Percentiles rank a stretch among this genome's conserved stretches.
These are phyloP conservation scores for Apophysomyces sp. DNA, from an alignment of 371 early-diverging fungal species.

Conservation along the genomic window DNA sequence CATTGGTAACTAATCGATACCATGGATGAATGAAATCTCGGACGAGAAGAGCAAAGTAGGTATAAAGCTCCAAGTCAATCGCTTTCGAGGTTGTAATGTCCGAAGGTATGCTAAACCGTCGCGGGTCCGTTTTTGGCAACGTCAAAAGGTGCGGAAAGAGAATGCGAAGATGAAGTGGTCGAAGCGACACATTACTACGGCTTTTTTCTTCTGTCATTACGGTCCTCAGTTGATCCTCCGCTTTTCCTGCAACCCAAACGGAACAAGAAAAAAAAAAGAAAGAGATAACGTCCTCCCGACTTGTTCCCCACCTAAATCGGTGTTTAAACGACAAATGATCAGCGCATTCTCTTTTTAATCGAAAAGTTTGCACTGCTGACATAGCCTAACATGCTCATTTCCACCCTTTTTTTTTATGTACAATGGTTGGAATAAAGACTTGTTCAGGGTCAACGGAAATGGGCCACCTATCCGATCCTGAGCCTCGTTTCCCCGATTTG, in stretches of 20 bases:
- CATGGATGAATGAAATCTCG: conserved; percentile 65
- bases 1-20: conserved; percentile 53
- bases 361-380: no score
- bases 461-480: no score
- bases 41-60: conserved; percentile 54
- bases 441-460: no score
- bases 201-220: not conserved
- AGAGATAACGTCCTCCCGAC: not conserved
- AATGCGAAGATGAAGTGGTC: conserved; percentile 39
- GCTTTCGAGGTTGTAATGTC: conserved; percentile 39
- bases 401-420: no score
- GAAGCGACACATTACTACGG: conserved; percentile 10
- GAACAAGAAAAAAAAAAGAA: not conserved
- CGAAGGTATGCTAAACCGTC: conserved; percentile 32
- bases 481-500: no score
- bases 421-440: no score
- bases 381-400: no score
- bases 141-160: conserved; percentile 43
- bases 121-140: conserved; percentile 39
- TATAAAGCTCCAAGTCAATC: conserved; percentile 59
- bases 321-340: no score
- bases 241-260: not conserved
- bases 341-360: no score
- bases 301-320: no score
- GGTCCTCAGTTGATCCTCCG: not conserved